Evolutionary conservation across 2,329 filamentous ascomycete species (phyloP), one percentile per base, ranked within the genome.

Genomic region (Clathrospora elynae): DNA sequence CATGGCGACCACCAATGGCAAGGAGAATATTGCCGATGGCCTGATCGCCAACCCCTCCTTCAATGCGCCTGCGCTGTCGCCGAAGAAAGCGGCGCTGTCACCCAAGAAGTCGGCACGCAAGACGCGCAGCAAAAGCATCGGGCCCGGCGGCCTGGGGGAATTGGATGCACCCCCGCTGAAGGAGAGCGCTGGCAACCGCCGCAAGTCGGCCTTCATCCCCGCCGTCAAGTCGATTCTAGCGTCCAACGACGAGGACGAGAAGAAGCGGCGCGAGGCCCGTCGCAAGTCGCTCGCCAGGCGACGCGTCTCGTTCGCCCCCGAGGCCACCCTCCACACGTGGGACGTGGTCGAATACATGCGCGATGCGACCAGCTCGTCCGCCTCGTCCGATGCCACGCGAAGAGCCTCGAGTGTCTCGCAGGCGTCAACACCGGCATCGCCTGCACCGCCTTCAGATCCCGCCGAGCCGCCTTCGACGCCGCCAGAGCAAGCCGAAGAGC

Each of bases 271-370:
- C 57, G 93, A 95, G 68, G 91, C 90, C 30, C 85, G 93, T 51
- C 82, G 93, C 57, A 97, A 97, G 68, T 96, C 91, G 12, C 80
- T 96, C 80, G 81, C 92, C 33, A 95, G 93, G 67, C 84, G 93
- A 62, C 84, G 93, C 64, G 93, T 99, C 22, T 97, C 92, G 0
- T 99, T 99, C 71, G 93, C 93, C 4, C 93, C 93, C 1, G 93
- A 99, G 72, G 93, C 93, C 9, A 99, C 93, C 3, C 78, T 99
- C 23, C 93, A 99, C 67, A 99, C 93, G 0, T 97, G 95, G 79
- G 91, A 97, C 64, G 91, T 93, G 42, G 83, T 96, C 30, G 92
- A 97, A 63, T 87, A 91, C 51, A 80, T 84, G 66, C 90, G 91
- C 62, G 91, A 96, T 66, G 89, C 89, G 13, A 95, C 90, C 1